phyloP scores from a whole-genome alignment of 176 grass and related monocot species.

The Canna indica region DNA sequence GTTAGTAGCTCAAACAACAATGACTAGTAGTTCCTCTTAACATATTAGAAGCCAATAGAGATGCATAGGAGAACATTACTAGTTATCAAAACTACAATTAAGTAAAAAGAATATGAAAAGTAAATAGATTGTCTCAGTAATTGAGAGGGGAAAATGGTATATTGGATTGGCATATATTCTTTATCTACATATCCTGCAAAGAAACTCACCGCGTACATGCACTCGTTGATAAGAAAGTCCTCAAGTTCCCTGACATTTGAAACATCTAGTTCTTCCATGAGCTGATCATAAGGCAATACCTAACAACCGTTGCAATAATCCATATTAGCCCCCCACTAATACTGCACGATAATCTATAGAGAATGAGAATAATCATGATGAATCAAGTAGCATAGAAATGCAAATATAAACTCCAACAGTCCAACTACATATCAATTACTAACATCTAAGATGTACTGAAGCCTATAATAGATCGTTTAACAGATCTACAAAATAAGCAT shows the following conservation, averaged over 20 bases:
- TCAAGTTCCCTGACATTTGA: slow-evolving; percentile 95
- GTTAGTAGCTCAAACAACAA: neutral
- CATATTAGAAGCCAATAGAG: neutral
- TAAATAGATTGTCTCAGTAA: slow-evolving; percentile 4
- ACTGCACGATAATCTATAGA: too few relatives aligned
- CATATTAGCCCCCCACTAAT: too few relatives aligned
- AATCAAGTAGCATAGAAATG: too few relatives aligned
- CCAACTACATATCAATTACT: too few relatives aligned
- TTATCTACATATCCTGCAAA: neutral
- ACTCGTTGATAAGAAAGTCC: slow-evolving; percentile 99
- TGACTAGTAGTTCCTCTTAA: neutral
- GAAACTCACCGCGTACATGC: slow-evolving; percentile 98
- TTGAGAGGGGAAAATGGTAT: neutral
- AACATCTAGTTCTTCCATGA: slow-evolving; percentile 97
- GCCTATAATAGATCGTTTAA: too few relatives aligned
- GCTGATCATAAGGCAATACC: slow-evolving; percentile 87
- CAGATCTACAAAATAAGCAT: too few relatives aligned
- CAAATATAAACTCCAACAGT: too few relatives aligned
- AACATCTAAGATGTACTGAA: too few relatives aligned
- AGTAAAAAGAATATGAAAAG: neutral
- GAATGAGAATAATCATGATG: too few relatives aligned
- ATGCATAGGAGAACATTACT: neutral
- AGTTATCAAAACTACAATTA: too few relatives aligned
- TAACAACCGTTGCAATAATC: slow-evolving; percentile 29
- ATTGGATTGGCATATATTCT: neutral